Evolutionary conservation across 108 stramenopile genomes (phyloP).

Genomic region (Asterionellopsis glacialis): DNA sequence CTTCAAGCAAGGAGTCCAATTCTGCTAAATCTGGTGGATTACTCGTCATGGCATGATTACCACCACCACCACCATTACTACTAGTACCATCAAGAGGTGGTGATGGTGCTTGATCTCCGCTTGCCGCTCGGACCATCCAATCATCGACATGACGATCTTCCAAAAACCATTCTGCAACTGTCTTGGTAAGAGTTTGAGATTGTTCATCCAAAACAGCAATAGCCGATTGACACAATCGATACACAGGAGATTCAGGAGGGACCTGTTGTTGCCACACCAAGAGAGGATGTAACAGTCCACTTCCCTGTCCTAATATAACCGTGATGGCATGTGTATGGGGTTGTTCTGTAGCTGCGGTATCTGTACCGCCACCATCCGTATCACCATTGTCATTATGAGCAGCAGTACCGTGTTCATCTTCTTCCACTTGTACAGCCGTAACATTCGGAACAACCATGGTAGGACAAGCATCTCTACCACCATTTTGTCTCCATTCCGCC

Average conservation of each 20-base stretch:
- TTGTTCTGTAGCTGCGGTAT: constrained; percentile 15
- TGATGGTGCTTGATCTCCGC: background rate
- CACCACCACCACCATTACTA: background rate
- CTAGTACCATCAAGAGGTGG: background rate
- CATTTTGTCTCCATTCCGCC: constrained; percentile 42
- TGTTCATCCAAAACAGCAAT: constrained; percentile 58
- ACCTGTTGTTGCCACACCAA: constrained; percentile 63
- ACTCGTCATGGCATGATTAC: too few relatives aligned
- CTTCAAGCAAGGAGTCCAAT: constrained; percentile 66
- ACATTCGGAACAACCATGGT: constrained; percentile 30
- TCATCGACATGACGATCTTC: constrained; percentile 42
- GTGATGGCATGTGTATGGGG: constrained; percentile 64
- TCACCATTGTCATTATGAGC: constrained; percentile 32
- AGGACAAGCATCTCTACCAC: constrained; percentile 27
- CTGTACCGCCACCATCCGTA: constrained; percentile 28
- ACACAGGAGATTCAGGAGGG: constrained; percentile 15
- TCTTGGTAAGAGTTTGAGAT: constrained; percentile 54
- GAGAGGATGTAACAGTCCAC: constrained; percentile 73
- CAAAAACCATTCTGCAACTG: constrained; percentile 66
- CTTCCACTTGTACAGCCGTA: constrained; percentile 27
- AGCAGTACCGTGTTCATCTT: constrained; percentile 21
- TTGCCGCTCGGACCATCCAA: constrained; percentile 34
- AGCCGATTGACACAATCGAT: constrained; percentile 35
- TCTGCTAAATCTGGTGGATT: constrained; percentile 9
- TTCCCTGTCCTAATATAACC: constrained; percentile 68